phyloP scores from a whole-genome alignment of 139 green algal genomes.

The Coccomyxa sp. region DNA sequence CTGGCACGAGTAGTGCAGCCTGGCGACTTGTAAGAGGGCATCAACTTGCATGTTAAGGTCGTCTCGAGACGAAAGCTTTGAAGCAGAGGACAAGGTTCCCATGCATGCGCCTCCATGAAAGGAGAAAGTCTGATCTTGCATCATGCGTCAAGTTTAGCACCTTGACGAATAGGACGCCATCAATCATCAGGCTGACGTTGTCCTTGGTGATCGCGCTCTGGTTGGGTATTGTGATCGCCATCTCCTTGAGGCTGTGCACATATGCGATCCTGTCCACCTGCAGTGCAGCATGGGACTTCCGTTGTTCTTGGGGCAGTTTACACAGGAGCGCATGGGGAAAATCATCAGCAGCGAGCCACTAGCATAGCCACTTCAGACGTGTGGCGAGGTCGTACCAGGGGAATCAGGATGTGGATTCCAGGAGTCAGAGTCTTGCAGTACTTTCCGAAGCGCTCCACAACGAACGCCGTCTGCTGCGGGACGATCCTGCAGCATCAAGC shows the following conservation, averaged over 20 bases:
- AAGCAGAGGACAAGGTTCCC: too few species aligned
- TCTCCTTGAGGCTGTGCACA: conserved; percentile 84
- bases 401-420: conserved; percentile 93
- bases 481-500: conserved; percentile 59
- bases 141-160: conserved; percentile 20
- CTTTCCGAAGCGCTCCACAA: conserved; percentile 80
- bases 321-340: not conserved
- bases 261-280: conserved; percentile 83
- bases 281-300: not conserved
- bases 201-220: conserved; percentile 89
- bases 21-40: too few species aligned
- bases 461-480: conserved; percentile 75
- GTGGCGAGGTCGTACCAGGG: conserved; percentile 47
- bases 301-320: too few species aligned
- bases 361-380: not conserved
- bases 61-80: too few species aligned
- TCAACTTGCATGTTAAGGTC: too few species aligned
- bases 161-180: conserved; percentile 95
- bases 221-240: conserved; percentile 67
- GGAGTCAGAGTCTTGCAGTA: conserved; percentile 72
- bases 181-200: conserved; percentile 96
- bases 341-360: not conserved
- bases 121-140: too few species aligned
- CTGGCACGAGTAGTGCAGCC: too few species aligned
- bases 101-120: too few species aligned